Percentiles rank a stretch among this genome's conserved stretches.
phyloP scores from a whole-genome alignment of 371 early-diverging fungal genomes.

The Mucor indicus region DNA sequence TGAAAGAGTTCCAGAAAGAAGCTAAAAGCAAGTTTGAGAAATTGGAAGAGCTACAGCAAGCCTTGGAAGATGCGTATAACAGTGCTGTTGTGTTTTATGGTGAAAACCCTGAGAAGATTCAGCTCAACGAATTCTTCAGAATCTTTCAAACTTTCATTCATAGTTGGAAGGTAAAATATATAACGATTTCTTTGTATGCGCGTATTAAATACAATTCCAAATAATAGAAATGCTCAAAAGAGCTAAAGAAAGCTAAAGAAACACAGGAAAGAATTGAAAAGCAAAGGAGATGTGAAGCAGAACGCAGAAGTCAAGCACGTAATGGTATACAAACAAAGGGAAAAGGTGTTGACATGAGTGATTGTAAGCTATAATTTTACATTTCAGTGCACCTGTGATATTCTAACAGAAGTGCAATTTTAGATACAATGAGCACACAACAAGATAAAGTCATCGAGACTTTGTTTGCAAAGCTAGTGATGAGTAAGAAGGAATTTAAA shows the following conservation, averaged over 20 bases:
- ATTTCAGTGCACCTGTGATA: no score
- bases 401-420: no score
- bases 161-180: conserved; percentile 11
- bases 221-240: conserved; percentile 22
- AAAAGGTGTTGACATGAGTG: conserved; percentile 48
- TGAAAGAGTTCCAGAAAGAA: conserved; percentile 46
- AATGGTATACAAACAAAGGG: conserved; percentile 9
- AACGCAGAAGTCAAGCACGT: conserved; percentile 35
- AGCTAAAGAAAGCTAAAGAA: conserved; percentile 22
- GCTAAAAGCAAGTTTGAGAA: conserved; percentile 34
- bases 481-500: conserved; percentile 16
- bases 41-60: conserved; percentile 34
- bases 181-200: neutral
- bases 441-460: conserved; percentile 19
- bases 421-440: conserved; percentile 17
- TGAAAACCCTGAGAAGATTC: conserved; percentile 70
- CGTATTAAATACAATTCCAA: neutral
- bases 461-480: conserved; percentile 10
- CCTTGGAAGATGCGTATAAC: conserved; percentile 38
- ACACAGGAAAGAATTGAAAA: conserved; percentile 38
- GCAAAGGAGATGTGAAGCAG: conserved; percentile 40
- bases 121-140: conserved; percentile 84
- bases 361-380: conserved; percentile 16
- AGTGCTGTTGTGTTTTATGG: conserved; percentile 58
- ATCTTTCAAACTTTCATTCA: conserved; percentile 68